Conservation (phyloP, 306 rosid species). For the Vachellia collinsii region DNA sequence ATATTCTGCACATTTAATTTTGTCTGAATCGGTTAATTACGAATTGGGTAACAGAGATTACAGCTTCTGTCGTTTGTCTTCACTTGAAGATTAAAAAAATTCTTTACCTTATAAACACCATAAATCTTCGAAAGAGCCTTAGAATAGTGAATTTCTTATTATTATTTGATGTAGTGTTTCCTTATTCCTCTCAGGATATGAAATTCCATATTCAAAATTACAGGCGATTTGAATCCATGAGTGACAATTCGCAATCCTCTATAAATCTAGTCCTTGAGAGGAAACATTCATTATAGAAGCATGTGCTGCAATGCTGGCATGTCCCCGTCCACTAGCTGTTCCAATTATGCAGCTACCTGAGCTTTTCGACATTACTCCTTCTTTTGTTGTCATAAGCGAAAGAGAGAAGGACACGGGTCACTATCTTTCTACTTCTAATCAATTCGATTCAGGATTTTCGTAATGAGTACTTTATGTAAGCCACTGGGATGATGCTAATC, state of each 20-base stretch:
- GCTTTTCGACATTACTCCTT: slow-evolving; percentile 16
- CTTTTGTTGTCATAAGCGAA: slow-evolving; percentile 7
- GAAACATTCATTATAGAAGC: slow-evolving; percentile 7
- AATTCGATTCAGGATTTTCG: slow-evolving; percentile 15
- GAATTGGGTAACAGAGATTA: not conserved
- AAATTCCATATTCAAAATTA: not conserved
- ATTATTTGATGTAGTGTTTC: not conserved
- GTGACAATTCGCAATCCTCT: slow-evolving; percentile 1
- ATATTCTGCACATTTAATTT: not conserved
- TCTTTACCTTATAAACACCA: not conserved
- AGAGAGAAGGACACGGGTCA: not conserved
- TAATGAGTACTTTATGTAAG: not conserved
- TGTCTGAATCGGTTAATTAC: not conserved
- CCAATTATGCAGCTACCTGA: not conserved
- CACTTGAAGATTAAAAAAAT: not conserved
- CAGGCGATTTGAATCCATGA: not conserved
- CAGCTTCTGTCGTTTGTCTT: not conserved
- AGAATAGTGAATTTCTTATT: not conserved
- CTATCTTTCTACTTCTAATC: slow-evolving; percentile 6
- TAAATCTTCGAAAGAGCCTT: not conserved
- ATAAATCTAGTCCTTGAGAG: not conserved
- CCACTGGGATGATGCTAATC: too few relatives aligned
- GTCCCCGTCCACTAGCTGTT: not conserved
- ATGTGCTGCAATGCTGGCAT: slow-evolving; percentile 16
- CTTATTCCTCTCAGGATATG: not conserved